Evolutionary conservation across 73 alveolate genomes (phyloP).

Genomic region (Paramecium caudatum): DNA sequence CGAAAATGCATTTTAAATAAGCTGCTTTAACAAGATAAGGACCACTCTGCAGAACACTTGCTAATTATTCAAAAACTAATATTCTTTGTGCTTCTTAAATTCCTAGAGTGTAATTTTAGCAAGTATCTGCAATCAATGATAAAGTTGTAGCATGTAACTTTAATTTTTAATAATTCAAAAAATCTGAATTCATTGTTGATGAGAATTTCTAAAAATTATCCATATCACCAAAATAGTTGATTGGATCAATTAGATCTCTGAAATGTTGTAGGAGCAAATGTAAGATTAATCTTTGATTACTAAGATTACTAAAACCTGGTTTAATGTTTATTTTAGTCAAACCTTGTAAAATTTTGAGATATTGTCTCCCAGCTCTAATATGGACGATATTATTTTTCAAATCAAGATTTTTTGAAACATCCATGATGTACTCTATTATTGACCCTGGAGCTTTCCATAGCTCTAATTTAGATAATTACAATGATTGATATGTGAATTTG

Average conservation of each 20-base stretch:
- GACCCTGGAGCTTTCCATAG: background rate
- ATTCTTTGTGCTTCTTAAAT: conserved; percentile 68
- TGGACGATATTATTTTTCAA: background rate
- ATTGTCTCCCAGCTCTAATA: conserved; percentile 55
- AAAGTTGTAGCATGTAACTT: background rate
- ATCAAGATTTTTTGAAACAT: background rate
- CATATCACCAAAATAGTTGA: background rate
- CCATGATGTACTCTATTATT: background rate
- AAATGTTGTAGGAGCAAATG: conserved; percentile 34
- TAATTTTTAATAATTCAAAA: background rate
- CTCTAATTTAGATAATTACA: background rate
- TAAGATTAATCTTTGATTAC: background rate
- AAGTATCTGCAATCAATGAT: conserved; percentile 22
- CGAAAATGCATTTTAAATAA: conserved; percentile 67
- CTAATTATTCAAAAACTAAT: conserved; percentile 40
- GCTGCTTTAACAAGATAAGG: conserved; percentile 69
- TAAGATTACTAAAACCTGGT: background rate
- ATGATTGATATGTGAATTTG: background rate
- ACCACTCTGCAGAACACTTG: conserved; percentile 17
- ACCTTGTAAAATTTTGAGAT: conserved; percentile 53
- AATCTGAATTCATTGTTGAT: background rate
- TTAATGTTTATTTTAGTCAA: conserved; percentile 4
- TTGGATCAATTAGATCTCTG: conserved; percentile 54
- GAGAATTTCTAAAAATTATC: background rate
- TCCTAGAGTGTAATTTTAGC: conserved; percentile 46